Evolutionary conservation across 805 yeast genomes (phyloP), one percentile per base, ranked within the genome.

Genomic region (Metschnikowia amazonensis): DNA sequence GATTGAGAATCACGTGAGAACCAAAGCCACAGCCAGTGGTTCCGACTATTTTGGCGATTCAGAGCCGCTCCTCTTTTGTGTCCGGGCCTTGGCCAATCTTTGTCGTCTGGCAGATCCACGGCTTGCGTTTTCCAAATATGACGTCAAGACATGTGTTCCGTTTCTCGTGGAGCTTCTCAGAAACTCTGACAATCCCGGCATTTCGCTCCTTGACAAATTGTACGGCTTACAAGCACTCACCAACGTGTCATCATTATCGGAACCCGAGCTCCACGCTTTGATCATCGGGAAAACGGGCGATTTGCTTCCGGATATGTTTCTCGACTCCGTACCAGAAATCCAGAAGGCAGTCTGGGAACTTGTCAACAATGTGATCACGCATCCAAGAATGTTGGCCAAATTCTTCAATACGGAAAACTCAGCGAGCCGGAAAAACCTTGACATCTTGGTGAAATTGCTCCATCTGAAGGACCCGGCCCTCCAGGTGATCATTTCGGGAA

Each of bases 201-300:
- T 43, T 3, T 29, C 40, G 10, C 32, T 34, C 17, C 49, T 68
- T 16, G 83, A 78, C 46, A 70, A 74, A 17, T 76, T 74, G 52
- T 84, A 81, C 54, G 67, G 82, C 0, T 63, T 86, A 32, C 58
- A 82, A 18, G 87, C 90, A 0, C 68, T 86, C 24, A 86, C 92
- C 1, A 86, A 86, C 60, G 52, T 84, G 6, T 77, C 88, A 0
- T 72, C 87, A 0, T 27, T 44, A 16, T 48, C 71, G 1, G 68
- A 67, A 9, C 66, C 70, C 4, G 70, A 73, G 8, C 64, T 74
- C 23, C 67, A 61, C 10, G 64, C 72, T 4, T 60, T 64, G 36
- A 60, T 67, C 3, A 60, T 66, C 5, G 65, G 71, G 40, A 79
- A 82, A 76, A 54, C 69, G 0, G 69, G 68, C 23, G 68, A 83